A percentile compares a stretch with the other conserved stretches of the same genome.
phyloP scores from a whole-genome alignment of 768 basidiomycete species.

The Agaricus subrufescens region DNA sequence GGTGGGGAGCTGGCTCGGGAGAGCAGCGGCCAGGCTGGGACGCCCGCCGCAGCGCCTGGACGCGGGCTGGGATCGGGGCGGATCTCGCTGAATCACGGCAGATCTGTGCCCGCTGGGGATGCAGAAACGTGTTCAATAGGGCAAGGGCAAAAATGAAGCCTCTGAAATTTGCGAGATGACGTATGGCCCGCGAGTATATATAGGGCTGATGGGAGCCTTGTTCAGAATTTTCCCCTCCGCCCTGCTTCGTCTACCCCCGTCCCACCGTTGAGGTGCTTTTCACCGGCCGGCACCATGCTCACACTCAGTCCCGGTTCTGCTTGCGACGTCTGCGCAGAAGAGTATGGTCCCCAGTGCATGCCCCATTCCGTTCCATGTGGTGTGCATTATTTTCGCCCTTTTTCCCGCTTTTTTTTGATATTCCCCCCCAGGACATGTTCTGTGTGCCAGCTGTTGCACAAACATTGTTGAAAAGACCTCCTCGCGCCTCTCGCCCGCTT shows the following conservation, averaged over 20 bases:
- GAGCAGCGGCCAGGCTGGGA: slow-evolving; percentile 10
- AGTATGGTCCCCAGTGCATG: slow-evolving; percentile 68
- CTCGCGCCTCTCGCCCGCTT: slow-evolving; percentile 63
- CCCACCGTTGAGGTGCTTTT: slow-evolving; percentile 36
- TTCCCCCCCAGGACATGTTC: slow-evolving; percentile 59
- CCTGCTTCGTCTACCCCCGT: slow-evolving; percentile 32
- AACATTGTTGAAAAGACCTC: slow-evolving; percentile 80
- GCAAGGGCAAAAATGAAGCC: slow-evolving; percentile 4
- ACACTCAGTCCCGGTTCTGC: slow-evolving; percentile 77
- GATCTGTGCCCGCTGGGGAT: slow-evolving; percentile 5
- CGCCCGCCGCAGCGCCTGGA: neutral
- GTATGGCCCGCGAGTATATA: slow-evolving; percentile 28
- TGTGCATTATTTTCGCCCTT: slow-evolving; percentile 31
- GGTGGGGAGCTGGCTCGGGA: slow-evolving; percentile 12
- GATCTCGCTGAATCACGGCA: slow-evolving; percentile 6
- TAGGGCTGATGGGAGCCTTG: slow-evolving; percentile 34
- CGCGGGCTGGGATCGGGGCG: neutral
- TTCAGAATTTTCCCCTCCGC: slow-evolving; percentile 44
- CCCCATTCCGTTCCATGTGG: slow-evolving; percentile 84
- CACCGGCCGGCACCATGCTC: slow-evolving; percentile 60
- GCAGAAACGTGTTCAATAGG: slow-evolving; percentile 9
- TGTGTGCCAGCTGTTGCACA: slow-evolving; percentile 73
- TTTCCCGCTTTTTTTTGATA: slow-evolving; percentile 11
- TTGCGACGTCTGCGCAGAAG: slow-evolving; percentile 89
- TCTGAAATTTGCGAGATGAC: slow-evolving; percentile 21